A percentile compares a stretch with the other conserved stretches of the same genome.
Evolutionary conservation across 176 grass and related monocot species (phyloP).

Genomic region (Rhynchospora breviuscula): DNA sequence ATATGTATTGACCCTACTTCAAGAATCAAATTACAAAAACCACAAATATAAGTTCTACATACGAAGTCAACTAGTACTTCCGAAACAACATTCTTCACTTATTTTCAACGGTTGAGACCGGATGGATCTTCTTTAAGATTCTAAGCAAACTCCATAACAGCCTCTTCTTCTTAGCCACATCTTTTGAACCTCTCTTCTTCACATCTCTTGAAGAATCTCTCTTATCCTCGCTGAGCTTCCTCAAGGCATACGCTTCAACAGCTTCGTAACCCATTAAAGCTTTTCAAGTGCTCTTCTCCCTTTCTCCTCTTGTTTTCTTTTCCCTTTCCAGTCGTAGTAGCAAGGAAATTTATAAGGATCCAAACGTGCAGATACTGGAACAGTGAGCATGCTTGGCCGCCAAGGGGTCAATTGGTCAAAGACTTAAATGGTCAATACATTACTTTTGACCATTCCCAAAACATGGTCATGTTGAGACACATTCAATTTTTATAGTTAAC

Average conservation of each 20-base stretch:
- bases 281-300: neutral
- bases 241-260: constrained; percentile 25
- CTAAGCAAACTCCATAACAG: neutral
- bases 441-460: neutral
- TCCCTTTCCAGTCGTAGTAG: neutral
- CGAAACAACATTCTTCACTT: neutral
- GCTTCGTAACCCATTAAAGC: constrained; percentile 15
- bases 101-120: neutral
- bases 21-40: neutral
- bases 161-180: neutral
- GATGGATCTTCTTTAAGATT: constrained; percentile 19
- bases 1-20: neutral
- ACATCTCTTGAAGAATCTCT: neutral
- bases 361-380: neutral
- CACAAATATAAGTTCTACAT: neutral
- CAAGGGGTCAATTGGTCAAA: neutral
- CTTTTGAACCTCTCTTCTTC: constrained; percentile 6
- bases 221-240: constrained; percentile 14
- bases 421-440: neutral
- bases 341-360: neutral
- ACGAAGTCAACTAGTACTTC: neutral
- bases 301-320: neutral
- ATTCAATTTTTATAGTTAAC: neutral
- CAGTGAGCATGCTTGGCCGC: neutral
- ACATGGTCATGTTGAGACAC: neutral